Conservation (phyloP, 225 moss, liverwort and hornwort genomes). For the Straminergon stramineum region DNA sequence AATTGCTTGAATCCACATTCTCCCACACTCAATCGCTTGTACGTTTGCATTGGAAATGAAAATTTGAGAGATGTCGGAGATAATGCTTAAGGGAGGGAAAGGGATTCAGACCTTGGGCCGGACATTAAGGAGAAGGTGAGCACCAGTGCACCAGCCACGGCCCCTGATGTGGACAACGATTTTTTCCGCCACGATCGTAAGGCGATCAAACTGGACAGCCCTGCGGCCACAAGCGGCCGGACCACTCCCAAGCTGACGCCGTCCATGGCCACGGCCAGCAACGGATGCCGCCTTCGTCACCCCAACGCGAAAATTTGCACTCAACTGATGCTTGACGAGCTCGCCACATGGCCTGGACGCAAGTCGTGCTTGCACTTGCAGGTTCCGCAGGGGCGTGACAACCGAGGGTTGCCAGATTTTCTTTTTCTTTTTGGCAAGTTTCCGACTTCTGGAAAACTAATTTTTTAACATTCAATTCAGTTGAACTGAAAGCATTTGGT, state of each 20-base stretch:
- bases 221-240: constrained; percentile 51
- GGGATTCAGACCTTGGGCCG: constrained; percentile 45
- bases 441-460: neutral
- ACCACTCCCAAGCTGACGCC: constrained; percentile 31
- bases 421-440: neutral
- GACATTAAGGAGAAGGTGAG: constrained; percentile 64
- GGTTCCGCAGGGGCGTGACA: neutral
- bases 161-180: constrained; percentile 73
- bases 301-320: no score
- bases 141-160: constrained; percentile 59
- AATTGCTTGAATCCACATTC: neutral
- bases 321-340: neutral
- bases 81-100: neutral
- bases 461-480: neutral
- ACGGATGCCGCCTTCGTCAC: neutral
- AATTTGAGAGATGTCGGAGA: neutral
- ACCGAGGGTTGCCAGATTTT: neutral
- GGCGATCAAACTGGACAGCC: constrained; percentile 44
- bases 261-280: neutral
- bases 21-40: neutral
- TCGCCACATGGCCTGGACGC: neutral
- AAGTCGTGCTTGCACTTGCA: neutral
- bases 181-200: constrained; percentile 64
- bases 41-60: neutral
- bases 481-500: neutral